Conservation (phyloP, 495 filamentous ascomycete species). For the Aspergillus bridgeri region DNA sequence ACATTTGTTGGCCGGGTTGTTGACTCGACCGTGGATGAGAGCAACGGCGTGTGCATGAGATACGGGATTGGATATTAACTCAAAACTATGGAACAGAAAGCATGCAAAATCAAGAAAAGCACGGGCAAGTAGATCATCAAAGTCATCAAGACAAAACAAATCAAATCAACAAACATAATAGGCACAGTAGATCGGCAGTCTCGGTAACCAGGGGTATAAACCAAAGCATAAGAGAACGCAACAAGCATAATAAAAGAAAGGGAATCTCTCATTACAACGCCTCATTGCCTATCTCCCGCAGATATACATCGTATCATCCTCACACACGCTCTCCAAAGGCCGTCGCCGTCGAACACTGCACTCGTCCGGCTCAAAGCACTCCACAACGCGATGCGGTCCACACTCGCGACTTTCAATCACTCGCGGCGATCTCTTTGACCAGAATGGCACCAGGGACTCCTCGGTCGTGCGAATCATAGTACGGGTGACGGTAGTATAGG, state of each 20-base stretch:
- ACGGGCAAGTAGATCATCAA: neutral
- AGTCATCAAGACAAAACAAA: neutral
- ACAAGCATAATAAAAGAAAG: neutral
- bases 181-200: neutral
- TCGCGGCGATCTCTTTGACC: neutral
- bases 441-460: slow-evolving; percentile 13
- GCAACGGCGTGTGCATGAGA: neutral
- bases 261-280: neutral
- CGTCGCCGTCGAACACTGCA: slow-evolving; percentile 3
- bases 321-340: slow-evolving; percentile 5
- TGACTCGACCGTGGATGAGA: neutral
- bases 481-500: slow-evolving; percentile 16
- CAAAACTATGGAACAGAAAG: neutral
- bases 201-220: neutral
- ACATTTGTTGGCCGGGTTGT: neutral
- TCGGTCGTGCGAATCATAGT: slow-evolving; percentile 11
- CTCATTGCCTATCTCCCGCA: neutral
- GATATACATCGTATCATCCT: slow-evolving; percentile 14
- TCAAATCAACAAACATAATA: neutral
- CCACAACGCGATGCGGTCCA: slow-evolving; percentile 5
- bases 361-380: slow-evolving; percentile 11
- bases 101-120: neutral
- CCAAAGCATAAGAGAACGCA: neutral
- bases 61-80: neutral
- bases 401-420: slow-evolving; percentile 7